Evolutionary conservation across 306 rosid genomes (phyloP), one percentile per base, ranked within the genome.

Genomic region (Purshia tridentata): DNA sequence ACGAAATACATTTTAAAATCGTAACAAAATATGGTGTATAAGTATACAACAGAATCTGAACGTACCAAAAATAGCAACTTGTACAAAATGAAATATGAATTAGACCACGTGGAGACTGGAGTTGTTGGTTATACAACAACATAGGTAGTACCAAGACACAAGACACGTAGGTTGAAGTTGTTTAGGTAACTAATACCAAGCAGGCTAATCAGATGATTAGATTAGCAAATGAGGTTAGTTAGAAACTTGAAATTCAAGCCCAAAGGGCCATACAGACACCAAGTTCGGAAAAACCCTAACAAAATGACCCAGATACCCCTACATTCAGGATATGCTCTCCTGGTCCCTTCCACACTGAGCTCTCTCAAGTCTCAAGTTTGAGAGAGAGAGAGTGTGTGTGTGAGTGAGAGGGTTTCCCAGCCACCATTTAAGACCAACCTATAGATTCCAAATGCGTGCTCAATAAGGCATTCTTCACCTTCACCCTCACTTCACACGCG

Each of bases 341-440:
- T 23, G 70, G 81, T 80, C 75, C 84, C 76, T 60, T 72, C 65
- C 57, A 52, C 39, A 41, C 49, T 44, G 18, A 29, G 42, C 67
- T 70, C 63, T 54, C 69, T 50, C 39, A 44, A n/a, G n/a, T 61
- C 57, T 57, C n/a, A 18, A 56, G 51, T 10, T 23, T 8, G 59
- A 47, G 40, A 12, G 69, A 50, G 39, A 50, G 40, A 46, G 65
- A 12, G 56, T 48, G 19, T 50, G 55, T 52, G 49, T 11, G 62
- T 58, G 82, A 53, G 57, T 9, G 67, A 46, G 16, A 9, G 19
- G 15, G 1, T 41, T 46, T 59, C 55, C 6, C 49, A 67, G 90
- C 88, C 90, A 78, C 86, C 92, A 78, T 78, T 85, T 81, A 76
- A 78, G 91, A 80, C 91, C 85, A 29, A 29, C 52, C 67, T 48